Percentiles rank a stretch among this genome's conserved stretches.
phyloP scores from a whole-genome alignment of 192 early-diverging fungal species.

The Paraglomus brasilianum region DNA sequence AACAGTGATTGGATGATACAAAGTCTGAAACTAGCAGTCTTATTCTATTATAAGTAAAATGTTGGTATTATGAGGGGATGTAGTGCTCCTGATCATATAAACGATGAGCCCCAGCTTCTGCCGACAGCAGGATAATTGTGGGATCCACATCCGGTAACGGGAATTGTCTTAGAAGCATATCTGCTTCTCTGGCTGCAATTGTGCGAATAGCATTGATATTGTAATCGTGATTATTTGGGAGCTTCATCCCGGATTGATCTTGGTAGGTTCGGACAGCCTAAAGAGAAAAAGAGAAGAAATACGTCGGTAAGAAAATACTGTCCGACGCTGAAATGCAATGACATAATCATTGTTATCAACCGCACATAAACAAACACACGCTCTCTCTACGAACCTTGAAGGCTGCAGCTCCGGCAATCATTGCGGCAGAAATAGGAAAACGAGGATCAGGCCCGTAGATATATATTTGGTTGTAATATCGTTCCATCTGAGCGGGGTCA shows the following conservation, averaged over 20 bases:
- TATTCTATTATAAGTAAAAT: no score
- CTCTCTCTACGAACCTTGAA: constrained; percentile 25
- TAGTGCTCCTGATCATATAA: constrained; percentile 22
- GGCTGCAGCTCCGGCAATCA: constrained; percentile 26
- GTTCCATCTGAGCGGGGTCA: constrained; percentile 29
- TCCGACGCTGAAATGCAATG: no score
- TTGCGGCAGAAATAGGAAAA: constrained; percentile 25
- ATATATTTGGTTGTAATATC: constrained; percentile 20
- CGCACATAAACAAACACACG: no score
- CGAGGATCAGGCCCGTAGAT: constrained; percentile 7
- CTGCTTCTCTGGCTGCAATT: constrained; percentile 17
- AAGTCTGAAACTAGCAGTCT: no score
- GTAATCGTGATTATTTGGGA: background rate
- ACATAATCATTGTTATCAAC: no score
- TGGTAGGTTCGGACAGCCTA: constrained; percentile 17
- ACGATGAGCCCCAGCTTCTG: constrained; percentile 30
- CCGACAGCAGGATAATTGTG: constrained; percentile 11
- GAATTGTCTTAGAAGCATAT: background rate
- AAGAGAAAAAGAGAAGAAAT: background rate
- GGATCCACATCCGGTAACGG: constrained; percentile 22
- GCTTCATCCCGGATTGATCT: background rate
- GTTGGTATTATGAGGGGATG: no score
- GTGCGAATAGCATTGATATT: background rate
- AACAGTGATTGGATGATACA: no score
- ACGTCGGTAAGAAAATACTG: no score